Percentiles rank a stretch among this genome's conserved stretches.
phyloP scores from a whole-genome alignment of 1,284 basidiomycete genomes.

The Ustilago shanxiensis region DNA sequence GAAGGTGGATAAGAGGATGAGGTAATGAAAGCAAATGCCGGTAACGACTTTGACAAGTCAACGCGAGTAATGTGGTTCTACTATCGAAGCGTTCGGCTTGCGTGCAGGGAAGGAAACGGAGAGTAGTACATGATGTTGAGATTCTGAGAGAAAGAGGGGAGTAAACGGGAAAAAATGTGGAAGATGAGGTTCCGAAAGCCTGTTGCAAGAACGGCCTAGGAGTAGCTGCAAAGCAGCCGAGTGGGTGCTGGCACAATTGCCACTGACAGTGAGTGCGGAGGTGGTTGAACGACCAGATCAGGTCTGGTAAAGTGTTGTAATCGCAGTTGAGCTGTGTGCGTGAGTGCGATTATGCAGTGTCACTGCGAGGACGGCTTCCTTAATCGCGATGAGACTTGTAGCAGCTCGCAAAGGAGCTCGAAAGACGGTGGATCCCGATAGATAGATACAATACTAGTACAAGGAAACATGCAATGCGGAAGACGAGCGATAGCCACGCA shows the following conservation, averaged over 20 bases:
- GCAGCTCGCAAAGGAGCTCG: conserved; percentile 4
- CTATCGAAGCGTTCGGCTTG: neutral
- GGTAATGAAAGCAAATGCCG: neutral
- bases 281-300: too few relatives aligned
- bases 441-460: conserved; percentile 24
- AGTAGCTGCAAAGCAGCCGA: too few relatives aligned
- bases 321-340: too few relatives aligned
- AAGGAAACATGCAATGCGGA: conserved; percentile 32
- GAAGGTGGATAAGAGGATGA: neutral
- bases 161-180: too few relatives aligned
- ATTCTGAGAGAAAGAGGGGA: too few relatives aligned
- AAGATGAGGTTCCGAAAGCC: too few relatives aligned
- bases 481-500: conserved; percentile 17
- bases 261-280: too few relatives aligned
- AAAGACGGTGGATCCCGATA: neutral
- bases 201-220: too few relatives aligned
- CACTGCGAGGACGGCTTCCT: neutral
- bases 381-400: conserved; percentile 9
- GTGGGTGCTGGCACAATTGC: too few relatives aligned
- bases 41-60: neutral
- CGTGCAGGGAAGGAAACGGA: neutral
- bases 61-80: neutral
- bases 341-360: too few relatives aligned
- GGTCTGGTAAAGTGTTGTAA: too few relatives aligned
- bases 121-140: too few relatives aligned